Percentiles rank a stretch among this genome's conserved stretches.
These are phyloP conservation scores for Arthrinium phaeospermum DNA, from an alignment of 2,329 filamentous ascomycete genomes.

Conservation along the genomic window DNA sequence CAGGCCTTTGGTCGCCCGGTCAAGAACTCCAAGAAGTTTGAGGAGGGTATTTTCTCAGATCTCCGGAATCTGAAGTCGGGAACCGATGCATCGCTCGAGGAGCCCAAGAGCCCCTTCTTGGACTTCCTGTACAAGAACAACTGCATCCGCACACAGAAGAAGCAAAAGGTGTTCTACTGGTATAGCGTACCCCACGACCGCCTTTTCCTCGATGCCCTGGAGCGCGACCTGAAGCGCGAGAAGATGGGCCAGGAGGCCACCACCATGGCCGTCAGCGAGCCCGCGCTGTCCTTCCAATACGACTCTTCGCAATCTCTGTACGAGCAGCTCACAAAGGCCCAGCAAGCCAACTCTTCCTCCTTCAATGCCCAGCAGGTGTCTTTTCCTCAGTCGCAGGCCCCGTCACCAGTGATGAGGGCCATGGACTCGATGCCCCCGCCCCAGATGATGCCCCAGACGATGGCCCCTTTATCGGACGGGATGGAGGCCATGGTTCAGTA, in stretches of 20 bases:
- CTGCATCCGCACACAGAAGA: slow-evolving; percentile 99
- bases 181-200: slow-evolving; percentile 98
- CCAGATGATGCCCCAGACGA: slow-evolving; percentile 70
- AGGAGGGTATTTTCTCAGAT: slow-evolving; percentile 99
- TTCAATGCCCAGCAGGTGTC: slow-evolving; percentile 80
- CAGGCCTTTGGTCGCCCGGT: slow-evolving; percentile 98
- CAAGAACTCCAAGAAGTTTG: slow-evolving; percentile 99
- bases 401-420: slow-evolving; percentile 86
- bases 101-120: slow-evolving; percentile 97
- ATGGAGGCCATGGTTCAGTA: slow-evolving; percentile 79
- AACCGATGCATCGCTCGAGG: slow-evolving; percentile 96
- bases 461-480: slow-evolving; percentile 64
- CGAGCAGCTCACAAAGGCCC: slow-evolving; percentile 98
- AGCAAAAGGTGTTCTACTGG: slow-evolving; percentile 99
- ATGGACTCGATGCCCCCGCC: slow-evolving; percentile 95
- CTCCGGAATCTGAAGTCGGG: slow-evolving; percentile 97
- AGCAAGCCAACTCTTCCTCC: slow-evolving; percentile 97
- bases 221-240: slow-evolving; percentile 96
- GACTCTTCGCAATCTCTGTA: slow-evolving; percentile 99
- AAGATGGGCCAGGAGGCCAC: slow-evolving; percentile 99
- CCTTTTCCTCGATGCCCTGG: slow-evolving; percentile 94
- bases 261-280: slow-evolving; percentile 95
- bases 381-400: slow-evolving; percentile 77
- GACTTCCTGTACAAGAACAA: slow-evolving; percentile 99
- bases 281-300: slow-evolving; percentile 97